Conservation (phyloP, 352 stramenopile genomes). For the Phytophthora macrochlamydospora region DNA sequence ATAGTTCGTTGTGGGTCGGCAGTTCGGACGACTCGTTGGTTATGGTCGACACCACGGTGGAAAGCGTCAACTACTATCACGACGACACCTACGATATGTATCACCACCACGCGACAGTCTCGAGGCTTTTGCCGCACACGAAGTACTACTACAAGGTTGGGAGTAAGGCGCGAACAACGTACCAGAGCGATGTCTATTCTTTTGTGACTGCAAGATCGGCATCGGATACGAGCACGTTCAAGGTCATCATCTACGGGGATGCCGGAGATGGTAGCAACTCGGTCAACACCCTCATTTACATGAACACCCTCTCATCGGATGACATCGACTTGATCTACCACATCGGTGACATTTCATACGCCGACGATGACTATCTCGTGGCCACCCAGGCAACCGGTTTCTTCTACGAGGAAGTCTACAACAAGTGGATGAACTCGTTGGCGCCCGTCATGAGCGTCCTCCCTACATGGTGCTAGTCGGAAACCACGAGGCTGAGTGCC, state of each 20-base stretch:
- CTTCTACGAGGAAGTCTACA: conserved; percentile 55
- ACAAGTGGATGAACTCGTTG: conserved; percentile 67
- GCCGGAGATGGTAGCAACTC: conserved; percentile 43
- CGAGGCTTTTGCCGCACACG: conserved; percentile 30
- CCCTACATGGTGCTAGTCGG: conserved; percentile 72
- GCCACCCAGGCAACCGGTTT: conserved; percentile 28
- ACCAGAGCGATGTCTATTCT: conserved; percentile 19
- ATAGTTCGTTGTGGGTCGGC: conserved; percentile 37
- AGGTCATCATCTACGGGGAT: conserved; percentile 57
- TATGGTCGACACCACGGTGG: conserved; percentile 5
- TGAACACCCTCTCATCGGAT: conserved; percentile 28
- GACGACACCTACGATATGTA: conserved; percentile 44
- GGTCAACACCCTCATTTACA: conserved; percentile 25
- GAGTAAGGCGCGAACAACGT: conserved; percentile 18
- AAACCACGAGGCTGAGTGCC: conserved; percentile 67
- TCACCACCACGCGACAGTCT: conserved; percentile 46
- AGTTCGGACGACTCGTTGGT: conserved; percentile 8
- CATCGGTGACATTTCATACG: conserved; percentile 50
- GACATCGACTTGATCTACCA: conserved; percentile 41
- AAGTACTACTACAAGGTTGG: conserved; percentile 38
- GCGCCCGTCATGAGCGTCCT: conserved; percentile 36
- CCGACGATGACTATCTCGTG: conserved; percentile 37
- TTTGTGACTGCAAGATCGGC: conserved; percentile 28
- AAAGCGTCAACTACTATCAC: conserved; percentile 31
- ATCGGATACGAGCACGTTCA: conserved; percentile 29